Evolutionary conservation across 768 basidiomycete species (phyloP).

Genomic region (Rhodocollybia butyracea): DNA sequence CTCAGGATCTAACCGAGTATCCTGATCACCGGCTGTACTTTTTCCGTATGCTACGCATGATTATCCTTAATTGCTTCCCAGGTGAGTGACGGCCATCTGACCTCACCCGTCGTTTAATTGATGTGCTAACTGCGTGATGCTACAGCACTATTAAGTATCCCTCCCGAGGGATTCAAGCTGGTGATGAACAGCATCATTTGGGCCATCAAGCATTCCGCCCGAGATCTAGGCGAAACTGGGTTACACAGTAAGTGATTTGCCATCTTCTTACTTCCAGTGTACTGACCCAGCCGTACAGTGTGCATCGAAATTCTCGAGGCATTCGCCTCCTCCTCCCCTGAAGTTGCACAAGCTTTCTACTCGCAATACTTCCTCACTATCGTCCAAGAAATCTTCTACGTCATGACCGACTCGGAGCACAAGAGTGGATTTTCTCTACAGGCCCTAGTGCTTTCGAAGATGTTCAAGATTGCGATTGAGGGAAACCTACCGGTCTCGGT

Average conservation of each 20-base stretch:
- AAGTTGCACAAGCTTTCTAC: slow-evolving; percentile 68
- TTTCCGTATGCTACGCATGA: slow-evolving; percentile 69
- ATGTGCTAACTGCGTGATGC: neutral
- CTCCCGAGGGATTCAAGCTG: slow-evolving; percentile 70
- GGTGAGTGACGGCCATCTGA: slow-evolving; percentile 41
- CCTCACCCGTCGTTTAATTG: neutral
- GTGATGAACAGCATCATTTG: slow-evolving; percentile 78
- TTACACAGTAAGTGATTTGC: slow-evolving; percentile 35
- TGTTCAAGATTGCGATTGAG: slow-evolving; percentile 64
- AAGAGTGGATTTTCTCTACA: slow-evolving; percentile 79
- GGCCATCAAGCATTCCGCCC: slow-evolving; percentile 82
- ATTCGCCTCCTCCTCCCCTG: slow-evolving; percentile 50
- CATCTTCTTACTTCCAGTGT: neutral
- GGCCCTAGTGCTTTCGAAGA: slow-evolving; percentile 57
- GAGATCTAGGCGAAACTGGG: slow-evolving; percentile 71
- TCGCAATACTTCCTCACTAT: slow-evolving; percentile 67
- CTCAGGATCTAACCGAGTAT: slow-evolving; percentile 64
- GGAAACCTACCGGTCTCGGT: slow-evolving; percentile 42
- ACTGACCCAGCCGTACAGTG: slow-evolving; percentile 31
- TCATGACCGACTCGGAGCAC: slow-evolving; percentile 76
- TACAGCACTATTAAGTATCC: slow-evolving; percentile 56
- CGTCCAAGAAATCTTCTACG: slow-evolving; percentile 72
- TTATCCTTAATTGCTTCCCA: slow-evolving; percentile 71
- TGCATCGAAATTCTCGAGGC: slow-evolving; percentile 71
- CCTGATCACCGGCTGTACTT: slow-evolving; percentile 78